A percentile compares a stretch with the other conserved stretches of the same genome.
Evolutionary conservation across 352 stramenopile genomes (phyloP).

Genomic region (Phytophthora europaea): DNA sequence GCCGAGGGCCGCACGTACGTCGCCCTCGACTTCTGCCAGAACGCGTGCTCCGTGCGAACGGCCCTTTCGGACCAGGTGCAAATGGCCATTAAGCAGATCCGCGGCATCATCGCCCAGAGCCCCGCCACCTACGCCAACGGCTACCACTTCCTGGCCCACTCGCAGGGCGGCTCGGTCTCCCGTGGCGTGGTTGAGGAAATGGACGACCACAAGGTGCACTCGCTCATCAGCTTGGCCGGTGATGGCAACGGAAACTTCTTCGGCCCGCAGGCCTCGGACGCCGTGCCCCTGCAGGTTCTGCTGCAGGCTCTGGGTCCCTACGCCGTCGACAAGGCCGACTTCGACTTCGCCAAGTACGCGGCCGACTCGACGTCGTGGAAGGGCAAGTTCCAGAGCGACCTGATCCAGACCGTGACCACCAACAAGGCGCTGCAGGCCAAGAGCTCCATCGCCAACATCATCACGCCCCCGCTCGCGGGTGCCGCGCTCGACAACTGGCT

Average conservation of each 20-base stretch:
- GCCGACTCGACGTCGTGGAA: slow-evolving; percentile 35
- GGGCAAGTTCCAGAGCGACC: slow-evolving; percentile 57
- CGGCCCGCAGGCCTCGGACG: slow-evolving; percentile 51
- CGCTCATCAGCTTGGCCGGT: slow-evolving; percentile 60
- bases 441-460: slow-evolving; percentile 52
- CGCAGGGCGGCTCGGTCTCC: slow-evolving; percentile 52
- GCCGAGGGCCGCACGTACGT: slow-evolving; percentile 48
- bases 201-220: slow-evolving; percentile 66
- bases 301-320: slow-evolving; percentile 47
- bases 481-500: slow-evolving; percentile 48
- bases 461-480: slow-evolving; percentile 38
- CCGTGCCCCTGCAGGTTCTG: slow-evolving; percentile 47
- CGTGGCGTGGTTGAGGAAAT: slow-evolving; percentile 66
- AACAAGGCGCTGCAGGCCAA: slow-evolving; percentile 41
- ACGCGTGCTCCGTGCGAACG: slow-evolving; percentile 44
- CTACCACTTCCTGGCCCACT: slow-evolving; percentile 68
- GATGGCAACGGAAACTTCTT: slow-evolving; percentile 67
- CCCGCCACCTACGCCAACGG: slow-evolving; percentile 42
- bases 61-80: slow-evolving; percentile 48
- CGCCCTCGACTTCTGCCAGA: slow-evolving; percentile 55
- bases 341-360: slow-evolving; percentile 57
- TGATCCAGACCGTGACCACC: slow-evolving; percentile 42
- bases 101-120: slow-evolving; percentile 40
- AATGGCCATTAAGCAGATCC: slow-evolving; percentile 59
- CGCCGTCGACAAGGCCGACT: slow-evolving; percentile 37